A percentile compares a stretch with the other conserved stretches of the same genome.
Conservation (phyloP, 257 asterid genomes). For the Handroanthus guayacan region DNA sequence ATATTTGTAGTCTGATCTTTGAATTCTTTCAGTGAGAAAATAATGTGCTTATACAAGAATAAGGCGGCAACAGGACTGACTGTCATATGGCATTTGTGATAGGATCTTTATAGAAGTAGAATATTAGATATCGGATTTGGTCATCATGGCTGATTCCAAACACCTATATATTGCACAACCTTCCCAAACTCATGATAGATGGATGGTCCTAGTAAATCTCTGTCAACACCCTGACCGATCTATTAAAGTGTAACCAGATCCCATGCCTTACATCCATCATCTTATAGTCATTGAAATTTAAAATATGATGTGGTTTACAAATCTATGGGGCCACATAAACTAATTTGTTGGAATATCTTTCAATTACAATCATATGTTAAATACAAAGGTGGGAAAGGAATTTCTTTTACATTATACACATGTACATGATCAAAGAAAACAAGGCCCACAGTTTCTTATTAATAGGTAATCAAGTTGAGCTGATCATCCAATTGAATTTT, state of each 20-base stretch:
- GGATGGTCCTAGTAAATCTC: not conserved
- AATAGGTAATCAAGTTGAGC: not conserved
- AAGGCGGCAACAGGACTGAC: not conserved
- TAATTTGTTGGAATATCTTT: not conserved
- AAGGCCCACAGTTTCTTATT: not conserved
- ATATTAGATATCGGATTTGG: not conserved
- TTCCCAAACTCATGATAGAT: not conserved
- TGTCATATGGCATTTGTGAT: not conserved
- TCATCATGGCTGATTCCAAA: not conserved
- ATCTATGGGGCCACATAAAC: not conserved
- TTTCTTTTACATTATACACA: not conserved
- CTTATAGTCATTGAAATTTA: not conserved
- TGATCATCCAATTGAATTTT: conserved; percentile 5
- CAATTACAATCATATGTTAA: no score
- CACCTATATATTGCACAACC: not conserved
- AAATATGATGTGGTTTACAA: not conserved
- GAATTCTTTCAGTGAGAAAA: not conserved
- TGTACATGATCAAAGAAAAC: not conserved
- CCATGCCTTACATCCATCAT: no score
- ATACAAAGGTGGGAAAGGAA: not conserved
- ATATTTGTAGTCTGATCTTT: not conserved
- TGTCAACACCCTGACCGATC: not conserved
- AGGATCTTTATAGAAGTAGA: not conserved
- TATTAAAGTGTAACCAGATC: no score
- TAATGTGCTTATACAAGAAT: not conserved